Base-by-base conservation (phyloP, 164 flowering plant genomes). In the Echeveria elegans region DNA sequence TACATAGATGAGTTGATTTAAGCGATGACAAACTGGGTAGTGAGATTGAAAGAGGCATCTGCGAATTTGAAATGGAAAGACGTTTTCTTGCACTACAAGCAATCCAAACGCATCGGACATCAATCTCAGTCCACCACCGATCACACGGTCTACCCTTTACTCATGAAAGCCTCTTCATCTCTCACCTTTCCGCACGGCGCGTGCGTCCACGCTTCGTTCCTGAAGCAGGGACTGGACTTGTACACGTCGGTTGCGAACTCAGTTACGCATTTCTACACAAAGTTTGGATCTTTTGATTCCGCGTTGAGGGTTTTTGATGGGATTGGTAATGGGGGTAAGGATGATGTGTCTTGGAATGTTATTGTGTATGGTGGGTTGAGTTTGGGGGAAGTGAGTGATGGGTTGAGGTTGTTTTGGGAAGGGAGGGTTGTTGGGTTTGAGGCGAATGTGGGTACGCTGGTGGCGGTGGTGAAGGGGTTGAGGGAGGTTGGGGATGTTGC, bases 321-420 rank as follows among this genome's bases (percentile, higher is more conserved):
- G n/a, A 18, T 70, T 26, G 88, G 47, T 43, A 11, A 16, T 11
- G 47, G 50, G 16, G 67, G 14, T 62, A 78, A 69, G 58, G 92
- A 90, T 65, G 84, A 88, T 3, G 87, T 93, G 60, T 79, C 94
- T 4, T 90, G 96, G 97, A 93, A 90, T 68, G 72, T 84, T 23
- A 56, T 90, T 70, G 77, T 83, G 61, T 77, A 79, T 76, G 92
- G 89, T 52, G 68, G 61, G 64, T 66, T 90, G 66, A 70, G 75
- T 66, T 72, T 31, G 6, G 86, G 85, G 68, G 71, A 24, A 12
- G 26, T 8, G 1, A 24, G 58, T 66, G 74, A 78, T 70, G 98
- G 94, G 23, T 53, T 90, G 30, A 16, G 66, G 60, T 77, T 85
- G 78, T 89, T 87, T 72, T 56, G 10, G 48, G 70, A 71, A 63